Evolutionary conservation across 2,329 filamentous ascomycete species (phyloP).

Genomic region (Stachybotrys elegans): DNA sequence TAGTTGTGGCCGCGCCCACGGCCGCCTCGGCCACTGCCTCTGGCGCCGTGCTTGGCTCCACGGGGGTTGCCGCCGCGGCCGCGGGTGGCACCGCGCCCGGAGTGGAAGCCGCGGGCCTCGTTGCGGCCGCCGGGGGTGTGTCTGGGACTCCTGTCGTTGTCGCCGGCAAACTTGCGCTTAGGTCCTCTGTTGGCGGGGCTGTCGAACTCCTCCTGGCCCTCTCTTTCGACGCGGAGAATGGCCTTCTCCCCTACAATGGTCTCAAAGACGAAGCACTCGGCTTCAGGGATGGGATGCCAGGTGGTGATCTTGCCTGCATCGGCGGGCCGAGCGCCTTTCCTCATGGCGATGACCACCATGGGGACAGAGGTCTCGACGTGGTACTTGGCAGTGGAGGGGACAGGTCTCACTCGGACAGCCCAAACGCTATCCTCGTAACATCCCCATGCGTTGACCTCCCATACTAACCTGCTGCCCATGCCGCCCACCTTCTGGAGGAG

Average conservation of each 20-base stretch:
- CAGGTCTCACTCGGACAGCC: constrained; percentile 75
- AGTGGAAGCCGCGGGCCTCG: constrained; percentile 37
- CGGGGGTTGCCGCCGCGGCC: constrained; percentile 33
- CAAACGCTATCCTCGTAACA: constrained; percentile 77
- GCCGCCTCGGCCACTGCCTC: constrained; percentile 35
- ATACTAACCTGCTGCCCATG: constrained; percentile 75
- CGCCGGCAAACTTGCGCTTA: constrained; percentile 53
- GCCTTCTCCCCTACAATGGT: constrained; percentile 84
- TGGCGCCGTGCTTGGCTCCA: constrained; percentile 29
- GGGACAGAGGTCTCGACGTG: constrained; percentile 78
- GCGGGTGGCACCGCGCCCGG: constrained; percentile 33
- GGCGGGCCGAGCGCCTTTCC: constrained; percentile 68
- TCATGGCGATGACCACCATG: constrained; percentile 75
- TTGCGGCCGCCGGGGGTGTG: constrained; percentile 30
- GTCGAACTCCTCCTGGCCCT: constrained; percentile 60
- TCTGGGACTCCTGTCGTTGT: constrained; percentile 36
- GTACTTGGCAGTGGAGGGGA: constrained; percentile 59
- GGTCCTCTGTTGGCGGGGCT: constrained; percentile 54
- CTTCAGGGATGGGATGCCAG: constrained; percentile 71
- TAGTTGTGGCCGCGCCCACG: constrained; percentile 51
- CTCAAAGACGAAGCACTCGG: constrained; percentile 72
- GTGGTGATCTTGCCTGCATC: constrained; percentile 78
- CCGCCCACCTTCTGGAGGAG: constrained; percentile 83
- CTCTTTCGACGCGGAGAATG: constrained; percentile 68
- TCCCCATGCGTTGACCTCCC: constrained; percentile 75